Evolutionary conservation across 1,284 basidiomycete genomes (phyloP).

Genomic region (Mycena citricolor): DNA sequence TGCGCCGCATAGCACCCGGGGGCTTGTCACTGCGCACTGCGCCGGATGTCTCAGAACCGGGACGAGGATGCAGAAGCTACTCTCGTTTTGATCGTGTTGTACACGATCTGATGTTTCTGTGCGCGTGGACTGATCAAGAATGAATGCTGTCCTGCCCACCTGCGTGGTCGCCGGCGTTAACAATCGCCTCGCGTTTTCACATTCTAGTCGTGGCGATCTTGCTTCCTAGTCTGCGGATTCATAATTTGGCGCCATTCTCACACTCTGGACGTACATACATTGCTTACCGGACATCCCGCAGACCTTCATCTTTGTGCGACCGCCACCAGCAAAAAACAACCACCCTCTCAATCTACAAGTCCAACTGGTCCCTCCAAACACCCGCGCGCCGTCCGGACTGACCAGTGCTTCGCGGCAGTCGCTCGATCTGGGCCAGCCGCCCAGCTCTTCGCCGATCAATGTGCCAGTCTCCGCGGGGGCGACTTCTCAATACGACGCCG

Average conservation of each 20-base stretch:
- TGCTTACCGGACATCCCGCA: conserved; percentile 32
- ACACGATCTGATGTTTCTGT: too few species aligned
- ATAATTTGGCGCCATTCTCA: not conserved
- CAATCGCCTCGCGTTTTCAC: not conserved
- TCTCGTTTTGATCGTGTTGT: too few species aligned
- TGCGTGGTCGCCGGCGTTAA: not conserved
- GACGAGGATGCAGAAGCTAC: too few species aligned
- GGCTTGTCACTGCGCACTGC: too few species aligned
- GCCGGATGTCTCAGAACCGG: too few species aligned
- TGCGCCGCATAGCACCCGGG: not conserved
- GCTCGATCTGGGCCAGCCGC: conserved; percentile 31
- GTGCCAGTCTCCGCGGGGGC: too few species aligned
- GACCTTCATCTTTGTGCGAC: conserved; percentile 86
- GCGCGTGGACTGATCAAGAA: too few species aligned
- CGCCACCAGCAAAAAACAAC: conserved; percentile 79
- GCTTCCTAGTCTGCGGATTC: not conserved
- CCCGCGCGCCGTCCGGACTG: conserved; percentile 42
- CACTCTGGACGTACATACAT: not conserved
- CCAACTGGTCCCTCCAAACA: conserved; percentile 80
- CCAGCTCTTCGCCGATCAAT: conserved; percentile 23
- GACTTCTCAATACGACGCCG: conserved; percentile 18
- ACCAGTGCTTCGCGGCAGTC: conserved; percentile 33
- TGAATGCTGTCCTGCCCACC: too few species aligned
- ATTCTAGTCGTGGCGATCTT: not conserved
- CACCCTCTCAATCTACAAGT: conserved; percentile 93